phyloP scores from a whole-genome alignment of 768 basidiomycete genomes.

The Lentinula boryana region DNA sequence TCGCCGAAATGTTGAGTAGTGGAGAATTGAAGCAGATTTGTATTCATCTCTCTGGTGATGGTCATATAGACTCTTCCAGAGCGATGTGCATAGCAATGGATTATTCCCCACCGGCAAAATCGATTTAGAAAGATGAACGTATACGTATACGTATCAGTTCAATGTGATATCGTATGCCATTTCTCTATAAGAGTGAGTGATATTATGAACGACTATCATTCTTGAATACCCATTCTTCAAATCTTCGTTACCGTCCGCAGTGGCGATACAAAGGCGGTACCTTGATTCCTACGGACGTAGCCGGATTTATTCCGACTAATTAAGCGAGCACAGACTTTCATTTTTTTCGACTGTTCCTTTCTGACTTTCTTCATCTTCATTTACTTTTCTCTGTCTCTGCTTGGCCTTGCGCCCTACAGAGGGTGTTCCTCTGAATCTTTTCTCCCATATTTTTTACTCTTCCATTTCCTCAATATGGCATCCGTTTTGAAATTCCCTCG shows the following conservation, averaged over 20 bases:
- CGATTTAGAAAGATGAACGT: background rate
- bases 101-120: background rate
- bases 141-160: background rate
- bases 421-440: background rate
- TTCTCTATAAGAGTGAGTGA: background rate
- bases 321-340: background rate
- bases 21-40: slow-evolving; percentile 41
- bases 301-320: background rate
- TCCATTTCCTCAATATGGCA: background rate
- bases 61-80: slow-evolving; percentile 1
- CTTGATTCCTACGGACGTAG: background rate
- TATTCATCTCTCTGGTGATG: slow-evolving; percentile 24
- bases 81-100: background rate
- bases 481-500: background rate
- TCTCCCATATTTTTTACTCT: background rate
- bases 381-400: background rate
- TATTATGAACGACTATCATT: background rate
- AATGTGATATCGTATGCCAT: background rate
- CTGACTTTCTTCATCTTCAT: background rate
- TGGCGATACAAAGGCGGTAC: background rate
- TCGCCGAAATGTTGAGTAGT: slow-evolving; percentile 30
- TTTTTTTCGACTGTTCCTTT: background rate
- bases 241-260: background rate
- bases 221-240: background rate
- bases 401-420: background rate